Percentiles rank a stretch among this genome's conserved stretches.
Evolutionary conservation across 2,329 filamentous ascomycete species (phyloP).

Genomic region (Coniochaeta prunicola): DNA sequence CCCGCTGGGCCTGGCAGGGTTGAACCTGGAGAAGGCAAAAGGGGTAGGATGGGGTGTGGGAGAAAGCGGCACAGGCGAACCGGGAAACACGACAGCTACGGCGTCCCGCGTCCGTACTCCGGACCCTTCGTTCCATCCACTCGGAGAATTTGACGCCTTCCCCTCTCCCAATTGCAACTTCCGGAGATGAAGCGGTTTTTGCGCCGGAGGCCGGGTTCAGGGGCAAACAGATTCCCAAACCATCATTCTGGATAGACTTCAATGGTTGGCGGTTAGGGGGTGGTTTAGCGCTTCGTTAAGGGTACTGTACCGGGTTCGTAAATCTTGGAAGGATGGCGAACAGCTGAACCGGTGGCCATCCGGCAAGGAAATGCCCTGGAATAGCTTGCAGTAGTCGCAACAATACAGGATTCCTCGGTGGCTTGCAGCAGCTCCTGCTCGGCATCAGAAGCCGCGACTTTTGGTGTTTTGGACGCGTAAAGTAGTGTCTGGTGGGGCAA

Average conservation of each 20-base stretch:
- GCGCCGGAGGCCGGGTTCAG: not conserved
- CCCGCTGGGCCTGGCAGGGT: not conserved
- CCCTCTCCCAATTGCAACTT: not conserved
- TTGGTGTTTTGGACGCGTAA: constrained; percentile 1
- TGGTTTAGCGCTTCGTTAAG: not conserved
- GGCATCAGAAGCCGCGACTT: not conserved
- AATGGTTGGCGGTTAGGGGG: not conserved
- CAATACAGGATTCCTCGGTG: not conserved
- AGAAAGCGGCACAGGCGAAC: not conserved
- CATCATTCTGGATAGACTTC: not conserved
- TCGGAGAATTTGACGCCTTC: not conserved
- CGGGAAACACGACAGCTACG: not conserved
- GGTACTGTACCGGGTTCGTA: not conserved
- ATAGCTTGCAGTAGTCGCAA: not conserved
- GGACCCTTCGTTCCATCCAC: not conserved
- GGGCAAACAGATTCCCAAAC: no score
- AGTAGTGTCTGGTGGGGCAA: not conserved
- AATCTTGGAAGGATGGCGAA: not conserved
- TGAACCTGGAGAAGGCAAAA: not conserved
- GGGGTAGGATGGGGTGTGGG: not conserved
- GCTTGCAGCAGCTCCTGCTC: not conserved
- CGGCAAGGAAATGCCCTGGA: not conserved
- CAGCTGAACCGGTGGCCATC: not conserved
- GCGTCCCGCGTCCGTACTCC: not conserved
- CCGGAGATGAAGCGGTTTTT: not conserved